Conservation (phyloP, 2,329 filamentous ascomycete genomes). For the Cryphonectria nitschkei region DNA sequence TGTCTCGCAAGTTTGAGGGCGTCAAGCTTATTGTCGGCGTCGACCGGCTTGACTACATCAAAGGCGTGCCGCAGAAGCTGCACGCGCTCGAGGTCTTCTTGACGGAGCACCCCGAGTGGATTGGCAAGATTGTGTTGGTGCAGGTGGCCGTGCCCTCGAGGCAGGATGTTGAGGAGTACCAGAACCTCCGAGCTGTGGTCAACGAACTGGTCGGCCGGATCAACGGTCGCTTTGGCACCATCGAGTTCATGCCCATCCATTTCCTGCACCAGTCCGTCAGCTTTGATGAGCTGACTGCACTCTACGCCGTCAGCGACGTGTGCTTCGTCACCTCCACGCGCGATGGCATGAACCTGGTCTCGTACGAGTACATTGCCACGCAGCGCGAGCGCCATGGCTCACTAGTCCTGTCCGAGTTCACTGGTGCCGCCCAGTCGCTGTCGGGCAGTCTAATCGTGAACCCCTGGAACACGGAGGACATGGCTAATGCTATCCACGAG, state of each 20-base stretch:
- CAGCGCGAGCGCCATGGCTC: constrained; percentile 89
- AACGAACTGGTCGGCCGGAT: constrained; percentile 97
- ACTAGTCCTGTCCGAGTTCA: constrained; percentile 95
- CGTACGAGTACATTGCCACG: constrained; percentile 96
- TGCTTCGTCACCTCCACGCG: constrained; percentile 94
- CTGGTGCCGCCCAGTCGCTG: constrained; percentile 90
- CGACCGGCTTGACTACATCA: constrained; percentile 97
- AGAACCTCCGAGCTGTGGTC: constrained; percentile 91
- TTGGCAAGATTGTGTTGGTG: constrained; percentile 93
- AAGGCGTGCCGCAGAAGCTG: constrained; percentile 95
- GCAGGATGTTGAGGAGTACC: constrained; percentile 97
- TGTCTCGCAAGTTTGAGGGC: constrained; percentile 90
- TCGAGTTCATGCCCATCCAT: constrained; percentile 99
- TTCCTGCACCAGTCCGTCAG: constrained; percentile 96
- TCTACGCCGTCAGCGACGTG: constrained; percentile 90
- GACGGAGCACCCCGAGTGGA: constrained; percentile 96
- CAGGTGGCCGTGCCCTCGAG: constrained; percentile 94
- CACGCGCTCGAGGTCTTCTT: constrained; percentile 96
- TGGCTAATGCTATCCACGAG: constrained; percentile 90
- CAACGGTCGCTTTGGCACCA: constrained; percentile 94
- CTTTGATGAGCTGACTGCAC: constrained; percentile 91
- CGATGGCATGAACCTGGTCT: constrained; percentile 98
- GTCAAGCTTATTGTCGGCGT: constrained; percentile 97
- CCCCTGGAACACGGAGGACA: constrained; percentile 97
- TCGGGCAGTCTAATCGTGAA: constrained; percentile 95